These are phyloP conservation scores for Mollisiaceae sp. DNA, from an alignment of 2,329 filamentous ascomycete species.

Conservation along the genomic window DNA sequence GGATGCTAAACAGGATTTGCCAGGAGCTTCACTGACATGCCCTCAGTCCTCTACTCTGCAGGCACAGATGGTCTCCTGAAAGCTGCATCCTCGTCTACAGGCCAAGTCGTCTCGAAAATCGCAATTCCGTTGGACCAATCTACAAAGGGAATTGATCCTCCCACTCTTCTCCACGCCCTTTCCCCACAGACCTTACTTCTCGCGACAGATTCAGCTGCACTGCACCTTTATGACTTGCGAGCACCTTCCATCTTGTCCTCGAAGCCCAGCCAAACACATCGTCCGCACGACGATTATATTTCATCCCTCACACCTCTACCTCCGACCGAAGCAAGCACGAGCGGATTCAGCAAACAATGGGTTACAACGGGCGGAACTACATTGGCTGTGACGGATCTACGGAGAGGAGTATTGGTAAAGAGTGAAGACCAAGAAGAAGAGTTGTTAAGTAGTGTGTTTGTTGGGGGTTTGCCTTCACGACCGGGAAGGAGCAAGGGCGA, in stretches of 20 bases:
- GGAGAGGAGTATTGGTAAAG: constrained; percentile 82
- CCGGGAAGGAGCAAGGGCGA: constrained; percentile 70
- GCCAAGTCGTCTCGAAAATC: constrained; percentile 80
- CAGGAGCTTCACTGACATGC: neutral
- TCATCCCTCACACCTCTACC: constrained; percentile 86
- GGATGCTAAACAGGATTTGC: constrained; percentile 47
- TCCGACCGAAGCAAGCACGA: constrained; percentile 78
- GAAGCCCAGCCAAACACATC: constrained; percentile 78
- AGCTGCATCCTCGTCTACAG: constrained; percentile 61
- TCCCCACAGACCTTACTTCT: constrained; percentile 88
- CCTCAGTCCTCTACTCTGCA: constrained; percentile 63
- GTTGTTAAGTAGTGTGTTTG: constrained; percentile 78
- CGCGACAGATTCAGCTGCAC: constrained; percentile 85
- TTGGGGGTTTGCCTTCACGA: constrained; percentile 73
- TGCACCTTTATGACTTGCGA: constrained; percentile 88
- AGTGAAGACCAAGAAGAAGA: constrained; percentile 97
- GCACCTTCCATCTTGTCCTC: constrained; percentile 59
- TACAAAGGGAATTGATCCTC: constrained; percentile 63
- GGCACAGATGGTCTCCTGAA: constrained; percentile 65
- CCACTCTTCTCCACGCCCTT: constrained; percentile 80
- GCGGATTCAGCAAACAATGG: constrained; percentile 93
- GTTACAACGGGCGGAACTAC: constrained; percentile 92
- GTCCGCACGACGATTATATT: constrained; percentile 91
- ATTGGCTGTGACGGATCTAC: constrained; percentile 85
- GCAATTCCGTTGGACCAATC: constrained; percentile 61